Evolutionary conservation across 1,284 basidiomycete genomes (phyloP).

Genomic region (Cryptococcus neoformans): DNA sequence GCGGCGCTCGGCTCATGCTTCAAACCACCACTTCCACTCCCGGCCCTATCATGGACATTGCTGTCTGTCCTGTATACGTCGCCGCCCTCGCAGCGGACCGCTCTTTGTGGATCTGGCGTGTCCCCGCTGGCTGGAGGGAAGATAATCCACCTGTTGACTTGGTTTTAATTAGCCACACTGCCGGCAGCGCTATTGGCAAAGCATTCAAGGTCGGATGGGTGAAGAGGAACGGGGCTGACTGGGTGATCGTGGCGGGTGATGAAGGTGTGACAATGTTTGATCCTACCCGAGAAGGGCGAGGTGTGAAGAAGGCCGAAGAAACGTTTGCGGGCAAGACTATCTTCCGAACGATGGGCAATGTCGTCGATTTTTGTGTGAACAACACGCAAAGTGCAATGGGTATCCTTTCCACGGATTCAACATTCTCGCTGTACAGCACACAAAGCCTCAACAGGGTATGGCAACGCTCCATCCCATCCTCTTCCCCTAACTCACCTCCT

Average conservation of each 20-base stretch:
- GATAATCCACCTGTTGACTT: constrained; percentile 28
- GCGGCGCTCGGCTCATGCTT: constrained; percentile 33
- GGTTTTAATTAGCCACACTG: not conserved
- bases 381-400: constrained; percentile 37
- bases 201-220: constrained; percentile 36
- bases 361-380: constrained; percentile 41
- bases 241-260: constrained; percentile 33
- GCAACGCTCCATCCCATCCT: constrained; percentile 35
- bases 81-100: constrained; percentile 31
- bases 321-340: constrained; percentile 13
- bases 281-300: not conserved
- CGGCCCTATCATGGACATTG: constrained; percentile 36
- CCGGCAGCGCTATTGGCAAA: constrained; percentile 13
- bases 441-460: constrained; percentile 33
- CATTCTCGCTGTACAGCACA: constrained; percentile 35
- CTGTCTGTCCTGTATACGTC: constrained; percentile 21
- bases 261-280: constrained; percentile 34
- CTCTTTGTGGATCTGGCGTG: constrained; percentile 26
- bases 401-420: constrained; percentile 26
- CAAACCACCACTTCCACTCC: constrained; percentile 14
- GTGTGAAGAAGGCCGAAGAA: not conserved
- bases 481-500: constrained; percentile 9
- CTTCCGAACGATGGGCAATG: constrained; percentile 29
- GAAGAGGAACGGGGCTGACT: constrained; percentile 21
- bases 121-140: constrained; percentile 25